A percentile compares a stretch with the other conserved stretches of the same genome.
These are phyloP conservation scores for Nepenthes alata DNA, from an alignment of 179 eudicot species.

Conservation along the genomic window DNA sequence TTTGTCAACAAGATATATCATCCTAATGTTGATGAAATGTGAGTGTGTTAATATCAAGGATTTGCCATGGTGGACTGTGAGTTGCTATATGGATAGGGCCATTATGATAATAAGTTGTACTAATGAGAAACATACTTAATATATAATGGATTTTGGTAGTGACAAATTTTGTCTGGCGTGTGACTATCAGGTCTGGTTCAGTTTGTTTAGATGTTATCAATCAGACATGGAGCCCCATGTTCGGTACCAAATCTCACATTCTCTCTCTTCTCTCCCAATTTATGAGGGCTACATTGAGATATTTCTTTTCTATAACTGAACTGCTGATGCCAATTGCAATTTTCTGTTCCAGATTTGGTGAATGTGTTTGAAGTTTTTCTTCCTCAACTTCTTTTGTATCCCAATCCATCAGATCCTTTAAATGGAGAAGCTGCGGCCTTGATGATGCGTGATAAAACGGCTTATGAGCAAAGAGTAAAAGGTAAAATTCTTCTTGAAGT, in stretches of 20 bases:
- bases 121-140: no score
- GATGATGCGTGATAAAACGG: slow-evolving; percentile 53
- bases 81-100: background rate
- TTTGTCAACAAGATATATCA: slow-evolving; percentile 60
- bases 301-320: background rate
- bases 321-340: background rate
- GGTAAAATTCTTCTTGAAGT: slow-evolving; percentile 22
- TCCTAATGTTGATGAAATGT: slow-evolving; percentile 72
- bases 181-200: slow-evolving; percentile 49
- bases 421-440: slow-evolving; percentile 68
- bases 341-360: slow-evolving; percentile 32
- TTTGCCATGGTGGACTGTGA: background rate
- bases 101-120: background rate
- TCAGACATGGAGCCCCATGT: slow-evolving; percentile 75
- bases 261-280: slow-evolving; percentile 1
- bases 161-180: slow-evolving; percentile 5
- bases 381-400: slow-evolving; percentile 67
- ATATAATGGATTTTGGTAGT: background rate
- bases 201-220: slow-evolving; percentile 68
- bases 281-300: no score
- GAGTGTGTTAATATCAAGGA: slow-evolving; percentile 16
- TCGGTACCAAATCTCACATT: slow-evolving; percentile 24
- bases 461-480: slow-evolving; percentile 52
- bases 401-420: slow-evolving; percentile 61
- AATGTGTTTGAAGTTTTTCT: slow-evolving; percentile 70